These are phyloP conservation scores for Irpex sp. DNA, from an alignment of 1,284 basidiomycete genomes.

Conservation along the genomic window DNA sequence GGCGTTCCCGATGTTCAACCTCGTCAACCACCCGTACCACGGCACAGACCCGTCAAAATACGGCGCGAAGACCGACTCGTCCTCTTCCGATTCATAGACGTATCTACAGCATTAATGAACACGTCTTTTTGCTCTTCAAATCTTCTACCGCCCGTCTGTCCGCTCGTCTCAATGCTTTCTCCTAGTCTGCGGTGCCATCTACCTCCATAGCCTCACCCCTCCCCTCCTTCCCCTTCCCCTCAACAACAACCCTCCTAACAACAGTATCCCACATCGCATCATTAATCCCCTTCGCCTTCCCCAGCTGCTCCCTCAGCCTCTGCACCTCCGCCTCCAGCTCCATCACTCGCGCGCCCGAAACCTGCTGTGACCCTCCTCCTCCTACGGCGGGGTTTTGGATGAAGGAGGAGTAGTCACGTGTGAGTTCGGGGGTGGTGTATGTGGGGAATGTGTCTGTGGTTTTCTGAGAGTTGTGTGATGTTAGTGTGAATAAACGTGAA, in stretches of 20 bases:
- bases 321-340: slow-evolving; percentile 71
- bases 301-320: slow-evolving; percentile 59
- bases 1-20: slow-evolving; percentile 68
- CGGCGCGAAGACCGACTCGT: slow-evolving; percentile 23
- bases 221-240: slow-evolving; percentile 24
- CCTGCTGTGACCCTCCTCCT: too few species aligned
- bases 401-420: slow-evolving; percentile 58
- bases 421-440: slow-evolving; percentile 49
- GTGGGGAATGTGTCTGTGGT: slow-evolving; percentile 17
- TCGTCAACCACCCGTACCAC: slow-evolving; percentile 86
- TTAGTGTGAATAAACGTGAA: slow-evolving; percentile 16
- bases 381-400: slow-evolving; percentile 32
- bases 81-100: slow-evolving; percentile 14
- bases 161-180: background rate
- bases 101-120: background rate
- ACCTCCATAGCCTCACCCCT: slow-evolving; percentile 13
- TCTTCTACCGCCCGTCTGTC: background rate
- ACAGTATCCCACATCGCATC: slow-evolving; percentile 88
- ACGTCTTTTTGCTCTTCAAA: background rate
- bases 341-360: slow-evolving; percentile 35
- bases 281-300: slow-evolving; percentile 79
- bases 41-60: slow-evolving; percentile 85
- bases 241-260: slow-evolving; percentile 51
- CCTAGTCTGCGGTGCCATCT: slow-evolving; percentile 5
- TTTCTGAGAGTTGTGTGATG: slow-evolving; percentile 12